phyloP scores from a whole-genome alignment of 1,139 yeast genomes.

The Hyphopichia wangnamkhiaoensis region DNA sequence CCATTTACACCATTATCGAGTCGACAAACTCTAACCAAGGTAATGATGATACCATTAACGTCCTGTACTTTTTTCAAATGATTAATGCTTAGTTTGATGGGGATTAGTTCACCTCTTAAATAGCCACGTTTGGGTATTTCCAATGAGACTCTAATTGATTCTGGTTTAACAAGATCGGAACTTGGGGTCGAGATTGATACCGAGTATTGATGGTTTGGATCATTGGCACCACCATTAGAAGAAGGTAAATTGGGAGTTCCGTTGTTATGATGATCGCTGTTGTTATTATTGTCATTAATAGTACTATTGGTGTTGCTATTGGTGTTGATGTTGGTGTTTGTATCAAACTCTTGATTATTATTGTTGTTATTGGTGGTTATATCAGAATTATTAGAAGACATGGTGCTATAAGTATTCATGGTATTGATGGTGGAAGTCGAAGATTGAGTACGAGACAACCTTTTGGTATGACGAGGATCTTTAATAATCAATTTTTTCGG shows the following conservation, averaged over 20 bases:
- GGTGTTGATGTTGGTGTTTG: conserved; percentile 1
- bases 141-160: conserved; percentile 54
- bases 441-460: conserved; percentile 47
- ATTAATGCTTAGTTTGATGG: conserved; percentile 62
- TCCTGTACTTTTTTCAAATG: conserved; percentile 75
- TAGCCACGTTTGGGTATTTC: conserved; percentile 70
- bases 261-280: conserved; percentile 7
- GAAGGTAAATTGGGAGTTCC: conserved; percentile 4
- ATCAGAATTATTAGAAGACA: conserved; percentile 40
- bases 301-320: background rate
- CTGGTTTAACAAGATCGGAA: conserved; percentile 15
- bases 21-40: conserved; percentile 78
- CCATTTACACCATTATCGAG: conserved; percentile 68
- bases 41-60: conserved; percentile 74
- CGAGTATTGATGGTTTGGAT: conserved; percentile 3
- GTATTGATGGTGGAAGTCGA: conserved; percentile 53
- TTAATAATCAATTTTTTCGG: conserved; percentile 66
- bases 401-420: conserved; percentile 33
- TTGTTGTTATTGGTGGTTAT: too few species aligned
- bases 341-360: background rate
- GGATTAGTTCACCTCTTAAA: conserved; percentile 75
- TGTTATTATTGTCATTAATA: conserved; percentile 1
- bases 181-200: conserved; percentile 8
- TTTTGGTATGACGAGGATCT: conserved; percentile 34
- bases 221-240: conserved; percentile 5